phyloP scores from a whole-genome alignment of 2,329 filamentous ascomycete genomes.

The Colletotrichum simmondsii region DNA sequence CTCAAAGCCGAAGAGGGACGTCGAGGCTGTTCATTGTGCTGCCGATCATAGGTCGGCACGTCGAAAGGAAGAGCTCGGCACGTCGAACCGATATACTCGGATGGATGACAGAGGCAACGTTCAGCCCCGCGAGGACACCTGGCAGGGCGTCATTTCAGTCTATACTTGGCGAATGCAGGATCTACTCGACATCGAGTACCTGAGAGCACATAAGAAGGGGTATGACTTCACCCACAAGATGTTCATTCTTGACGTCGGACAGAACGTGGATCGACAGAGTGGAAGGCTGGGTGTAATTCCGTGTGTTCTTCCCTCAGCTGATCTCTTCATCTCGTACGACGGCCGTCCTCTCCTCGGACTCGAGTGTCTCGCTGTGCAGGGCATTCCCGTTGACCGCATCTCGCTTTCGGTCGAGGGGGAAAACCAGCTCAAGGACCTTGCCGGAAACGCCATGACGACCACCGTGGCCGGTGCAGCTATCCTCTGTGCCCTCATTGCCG shows the following conservation, averaged over 20 bases:
- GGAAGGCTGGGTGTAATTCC: conserved; percentile 68
- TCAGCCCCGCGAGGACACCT: conserved; percentile 65
- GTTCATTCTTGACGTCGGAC: conserved; percentile 72
- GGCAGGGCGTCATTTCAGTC: conserved; percentile 58
- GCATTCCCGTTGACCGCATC: conserved; percentile 71
- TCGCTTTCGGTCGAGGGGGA: conserved; percentile 72
- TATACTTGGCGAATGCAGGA: conserved; percentile 73
- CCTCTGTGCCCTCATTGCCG: conserved; percentile 64
- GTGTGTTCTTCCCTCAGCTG: conserved; percentile 76
- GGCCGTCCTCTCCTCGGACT: conserved; percentile 70
- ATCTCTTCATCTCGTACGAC: conserved; percentile 69
- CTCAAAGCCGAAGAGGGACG: conserved; percentile 43
- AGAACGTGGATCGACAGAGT: conserved; percentile 74
- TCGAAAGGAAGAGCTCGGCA: conserved; percentile 59
- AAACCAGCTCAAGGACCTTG: conserved; percentile 73
- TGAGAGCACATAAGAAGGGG: conserved; percentile 58
- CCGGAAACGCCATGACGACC: conserved; percentile 83
- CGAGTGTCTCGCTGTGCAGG: conserved; percentile 75
- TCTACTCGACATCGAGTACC: conserved; percentile 70
- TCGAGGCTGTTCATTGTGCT: conserved; percentile 67
- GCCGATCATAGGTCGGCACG: conserved; percentile 69
- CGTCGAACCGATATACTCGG: conserved; percentile 66
- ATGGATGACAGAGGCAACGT: conserved; percentile 65
- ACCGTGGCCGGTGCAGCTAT: conserved; percentile 76
- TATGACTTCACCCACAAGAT: conserved; percentile 63